phyloP scores from a whole-genome alignment of 169 alveolate genomes.

The Plasmodium relictum region DNA sequence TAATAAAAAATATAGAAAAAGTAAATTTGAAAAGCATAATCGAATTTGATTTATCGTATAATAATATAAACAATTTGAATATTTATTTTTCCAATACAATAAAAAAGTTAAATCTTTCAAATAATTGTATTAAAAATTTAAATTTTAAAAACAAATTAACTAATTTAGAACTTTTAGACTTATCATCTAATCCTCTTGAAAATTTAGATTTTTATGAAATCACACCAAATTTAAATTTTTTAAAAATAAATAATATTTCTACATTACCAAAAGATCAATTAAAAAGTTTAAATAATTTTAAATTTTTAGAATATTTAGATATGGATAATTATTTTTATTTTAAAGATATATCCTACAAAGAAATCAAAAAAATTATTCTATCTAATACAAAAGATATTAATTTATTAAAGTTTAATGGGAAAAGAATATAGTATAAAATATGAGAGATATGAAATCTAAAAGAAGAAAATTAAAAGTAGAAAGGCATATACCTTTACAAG shows the following conservation, averaged over 20 bases:
- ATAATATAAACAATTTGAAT: conserved; percentile 23
- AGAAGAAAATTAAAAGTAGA: neutral
- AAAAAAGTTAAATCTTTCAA: conserved; percentile 39
- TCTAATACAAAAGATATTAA: conserved; percentile 37
- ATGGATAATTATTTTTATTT: conserved; percentile 59
- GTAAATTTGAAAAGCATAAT: conserved; percentile 20
- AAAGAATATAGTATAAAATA: neutral
- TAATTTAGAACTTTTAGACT: conserved; percentile 40
- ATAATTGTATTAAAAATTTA: conserved; percentile 42
- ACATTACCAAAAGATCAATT: conserved; percentile 34
- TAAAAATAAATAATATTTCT: conserved; percentile 49
- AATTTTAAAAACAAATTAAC: conserved; percentile 34
- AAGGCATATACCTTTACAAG: neutral
- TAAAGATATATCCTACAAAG: conserved; percentile 50
- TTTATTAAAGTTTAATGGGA: conserved; percentile 45
- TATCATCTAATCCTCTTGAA: conserved; percentile 62
- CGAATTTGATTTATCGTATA: conserved; percentile 47
- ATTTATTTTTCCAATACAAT: conserved; percentile 20
- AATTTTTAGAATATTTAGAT: conserved; percentile 3
- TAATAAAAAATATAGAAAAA: conserved; percentile 35
- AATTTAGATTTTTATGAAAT: conserved; percentile 30
- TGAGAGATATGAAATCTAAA: neutral
- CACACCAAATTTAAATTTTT: conserved; percentile 24
- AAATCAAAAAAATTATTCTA: conserved; percentile 24
- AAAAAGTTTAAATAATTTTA: conserved; percentile 27